A percentile compares a stretch with the other conserved stretches of the same genome.
Conservation (phyloP, 345 rosid genomes). For the Linum lewisii region DNA sequence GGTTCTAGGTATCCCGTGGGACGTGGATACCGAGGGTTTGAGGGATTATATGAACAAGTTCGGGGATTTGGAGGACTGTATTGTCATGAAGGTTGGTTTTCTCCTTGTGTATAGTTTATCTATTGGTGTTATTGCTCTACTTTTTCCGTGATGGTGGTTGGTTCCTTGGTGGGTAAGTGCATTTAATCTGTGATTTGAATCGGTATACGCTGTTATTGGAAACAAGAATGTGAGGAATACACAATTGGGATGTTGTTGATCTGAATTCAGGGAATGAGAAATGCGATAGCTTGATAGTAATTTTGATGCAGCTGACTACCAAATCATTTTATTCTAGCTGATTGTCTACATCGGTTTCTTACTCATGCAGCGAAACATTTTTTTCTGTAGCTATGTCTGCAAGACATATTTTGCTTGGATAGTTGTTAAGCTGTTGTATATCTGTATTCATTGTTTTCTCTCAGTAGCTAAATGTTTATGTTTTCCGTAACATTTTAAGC, state of each 20-base stretch:
- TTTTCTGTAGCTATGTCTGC: background rate
- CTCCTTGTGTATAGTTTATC: background rate
- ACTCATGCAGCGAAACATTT: no score
- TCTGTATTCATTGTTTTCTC: background rate
- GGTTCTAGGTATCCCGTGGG: slow-evolving; percentile 99
- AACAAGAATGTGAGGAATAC: no score
- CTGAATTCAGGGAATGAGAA: no score
- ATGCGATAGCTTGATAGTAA: no score
- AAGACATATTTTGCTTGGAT: background rate
- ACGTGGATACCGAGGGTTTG: slow-evolving; percentile 83
- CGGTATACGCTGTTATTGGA: no score
- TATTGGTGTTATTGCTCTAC: background rate
- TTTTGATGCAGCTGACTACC: no score
- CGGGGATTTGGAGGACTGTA: slow-evolving; percentile 94
- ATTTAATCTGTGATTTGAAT: no score
- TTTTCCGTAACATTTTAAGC: background rate
- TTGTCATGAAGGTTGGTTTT: slow-evolving; percentile 84
- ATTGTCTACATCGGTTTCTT: no score
- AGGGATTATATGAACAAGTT: slow-evolving; percentile 83
- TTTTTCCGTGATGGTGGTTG: no score
- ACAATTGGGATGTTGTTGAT: no score
- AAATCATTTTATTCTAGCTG: no score
- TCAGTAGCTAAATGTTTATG: background rate
- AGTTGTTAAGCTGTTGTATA: background rate
- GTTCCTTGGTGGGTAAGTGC: no score